Conservation (phyloP, 2,329 filamentous ascomycete genomes). For the Cladosporium phlei region DNA sequence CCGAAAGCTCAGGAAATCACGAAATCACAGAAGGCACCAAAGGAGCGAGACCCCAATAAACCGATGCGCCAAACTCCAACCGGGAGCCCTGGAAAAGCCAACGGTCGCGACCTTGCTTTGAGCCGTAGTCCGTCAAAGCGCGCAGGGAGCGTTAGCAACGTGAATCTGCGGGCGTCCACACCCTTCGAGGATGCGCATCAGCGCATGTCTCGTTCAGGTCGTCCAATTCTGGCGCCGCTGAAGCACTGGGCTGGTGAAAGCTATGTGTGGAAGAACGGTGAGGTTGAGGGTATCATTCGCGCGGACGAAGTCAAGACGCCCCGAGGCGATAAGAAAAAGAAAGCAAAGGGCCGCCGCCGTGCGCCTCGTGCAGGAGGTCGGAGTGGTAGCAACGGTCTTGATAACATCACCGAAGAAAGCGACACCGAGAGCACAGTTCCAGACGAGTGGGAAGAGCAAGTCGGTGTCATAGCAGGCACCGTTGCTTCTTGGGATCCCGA, state of each 20-base stretch:
- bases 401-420: constrained; percentile 35
- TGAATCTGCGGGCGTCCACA: constrained; percentile 34
- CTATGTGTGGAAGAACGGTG: constrained; percentile 63
- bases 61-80: constrained; percentile 14
- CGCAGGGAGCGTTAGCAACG: constrained; percentile 27
- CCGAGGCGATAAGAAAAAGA: constrained; percentile 32
- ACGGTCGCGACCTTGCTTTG: not conserved
- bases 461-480: constrained; percentile 59
- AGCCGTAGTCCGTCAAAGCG: constrained; percentile 12
- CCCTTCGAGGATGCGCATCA: constrained; percentile 47
- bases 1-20: constrained; percentile 14
- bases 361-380: constrained; percentile 1
- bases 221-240: constrained; percentile 71
- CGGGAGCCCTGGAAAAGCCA: constrained; percentile 18
- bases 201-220: constrained; percentile 69
- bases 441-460: constrained; percentile 68
- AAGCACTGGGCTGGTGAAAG: constrained; percentile 84
- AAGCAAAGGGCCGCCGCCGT: constrained; percentile 24
- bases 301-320: constrained; percentile 54
- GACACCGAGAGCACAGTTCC: constrained; percentile 51
- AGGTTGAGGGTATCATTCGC: constrained; percentile 72
- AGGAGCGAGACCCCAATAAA: constrained; percentile 22
- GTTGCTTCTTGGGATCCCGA: constrained; percentile 53
- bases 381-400: constrained; percentile 26
- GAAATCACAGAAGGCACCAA: constrained; percentile 13